Base-by-base conservation (phyloP, 306 rosid species). In the Mimosa pudica region DNA sequence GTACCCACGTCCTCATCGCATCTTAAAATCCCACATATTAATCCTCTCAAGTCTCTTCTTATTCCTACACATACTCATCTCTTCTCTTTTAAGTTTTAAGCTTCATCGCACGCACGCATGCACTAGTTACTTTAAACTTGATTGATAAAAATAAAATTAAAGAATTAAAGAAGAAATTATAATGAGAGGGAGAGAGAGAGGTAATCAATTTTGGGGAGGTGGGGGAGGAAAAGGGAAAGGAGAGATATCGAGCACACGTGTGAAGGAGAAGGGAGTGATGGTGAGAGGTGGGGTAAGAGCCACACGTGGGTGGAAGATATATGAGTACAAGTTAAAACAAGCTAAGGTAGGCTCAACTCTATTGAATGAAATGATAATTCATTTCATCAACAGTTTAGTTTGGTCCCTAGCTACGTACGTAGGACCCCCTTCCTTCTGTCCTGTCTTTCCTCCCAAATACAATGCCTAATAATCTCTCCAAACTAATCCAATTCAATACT, bases 271-370 rank as follows among this genome's bases (percentile, higher is more conserved):
- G 83, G 71, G 54, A 38, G 10, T 36, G 92, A 90, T 80, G 76
- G 81, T 62, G 87, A 90, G 67, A 79, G 81, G 85, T 82, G 89
- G 89, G 86, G 77, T 79, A 79, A 49, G 48, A 81, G 71, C 73
- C 88, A 84, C 89, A 88, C 92, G 94, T 85, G 92, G 85, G 80
- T 70, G 35, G 14, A 13, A 60, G 35, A 57, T 57, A 0, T 0
- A 2, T 17, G 0, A 8, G 62, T 18, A 20, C 13, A 60, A 49
- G 79, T 55, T 66, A 2, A 71, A 57, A 81, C 58, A 66, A 12
- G 64, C 30, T 2, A 51, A 12, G 64, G 35, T 2, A 51, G 55
- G 55, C 55, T 12, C 42, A 12, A 49, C 11, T 49, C 55, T 14
- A 49, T 12, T 52, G 6, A 52, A 52, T 52, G 58, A 52, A 52